Conservation (phyloP, 2,329 filamentous ascomycete genomes). For the Aspergillus novoparasiticus region DNA sequence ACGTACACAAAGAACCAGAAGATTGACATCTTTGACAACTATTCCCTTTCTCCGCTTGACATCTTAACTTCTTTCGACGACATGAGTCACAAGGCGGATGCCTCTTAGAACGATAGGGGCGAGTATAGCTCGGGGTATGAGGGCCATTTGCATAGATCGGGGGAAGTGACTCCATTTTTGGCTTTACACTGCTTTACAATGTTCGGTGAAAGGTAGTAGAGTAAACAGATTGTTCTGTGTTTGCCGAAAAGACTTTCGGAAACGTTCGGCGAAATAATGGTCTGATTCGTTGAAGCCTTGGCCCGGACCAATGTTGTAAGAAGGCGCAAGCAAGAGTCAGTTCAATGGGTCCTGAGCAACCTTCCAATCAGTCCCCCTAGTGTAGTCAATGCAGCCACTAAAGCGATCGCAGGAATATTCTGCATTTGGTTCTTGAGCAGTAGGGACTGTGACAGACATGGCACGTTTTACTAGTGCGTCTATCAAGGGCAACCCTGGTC, state of each 20-base stretch:
- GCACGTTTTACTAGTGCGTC: not conserved
- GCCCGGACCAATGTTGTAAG: not conserved
- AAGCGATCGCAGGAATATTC: not conserved
- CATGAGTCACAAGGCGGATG: constrained; percentile 27
- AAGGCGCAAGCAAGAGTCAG: not conserved
- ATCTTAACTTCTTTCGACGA: constrained; percentile 25
- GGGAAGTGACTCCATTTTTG: not conserved
- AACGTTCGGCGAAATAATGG: not conserved
- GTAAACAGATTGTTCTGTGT: not conserved
- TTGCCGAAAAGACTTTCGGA: not conserved
- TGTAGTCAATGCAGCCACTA: not conserved
- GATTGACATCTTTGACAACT: constrained; percentile 16
- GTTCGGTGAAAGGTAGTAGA: not conserved
- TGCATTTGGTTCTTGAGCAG: not conserved
- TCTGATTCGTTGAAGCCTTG: not conserved
- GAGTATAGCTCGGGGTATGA: constrained; percentile 1
- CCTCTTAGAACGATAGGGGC: constrained; percentile 29
- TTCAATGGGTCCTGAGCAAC: not conserved
- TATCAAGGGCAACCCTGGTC: not conserved
- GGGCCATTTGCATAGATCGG: not conserved
- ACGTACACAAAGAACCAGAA: not conserved
- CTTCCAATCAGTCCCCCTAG: not conserved
- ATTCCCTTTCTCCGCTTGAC: constrained; percentile 11
- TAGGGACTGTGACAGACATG: not conserved
- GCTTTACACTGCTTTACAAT: not conserved